Evolutionary conservation across 805 yeast species (phyloP), one percentile per base, ranked within the genome.

Genomic region (Saccharomycopsis fibuligera): DNA sequence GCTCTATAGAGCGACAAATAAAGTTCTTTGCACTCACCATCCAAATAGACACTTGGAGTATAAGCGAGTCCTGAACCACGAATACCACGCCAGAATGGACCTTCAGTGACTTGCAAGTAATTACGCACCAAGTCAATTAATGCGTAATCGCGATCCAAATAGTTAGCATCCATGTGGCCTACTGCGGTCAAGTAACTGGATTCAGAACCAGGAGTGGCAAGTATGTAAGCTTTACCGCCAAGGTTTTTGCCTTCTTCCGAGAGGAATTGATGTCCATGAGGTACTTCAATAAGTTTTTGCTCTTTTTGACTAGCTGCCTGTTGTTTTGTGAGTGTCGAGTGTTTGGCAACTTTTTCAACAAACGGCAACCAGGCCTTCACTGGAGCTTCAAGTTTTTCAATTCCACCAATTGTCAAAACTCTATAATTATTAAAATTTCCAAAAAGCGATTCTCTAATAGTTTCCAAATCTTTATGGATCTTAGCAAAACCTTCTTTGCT

Each of bases 71-170:
- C 99, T 1, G 89, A 75, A 36, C 99, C 99, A 66, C 99, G 78
- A 30, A 93, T 86, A 48, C 95, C 96, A 58, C 87, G 77, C 97
- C 98, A 91, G 54, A 91, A 83, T 31, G 98, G 99, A 2, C 99
- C 99, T 63, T 93, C 99, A 17, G 87, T 88, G 33, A 88, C 84
- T 55, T 83, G 85, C 48, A 93, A 69, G 58, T 81, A 69, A 16
- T 35, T 21, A 4, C 40, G 40, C 6, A 41, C 46, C 14, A 47
- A 35, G 3, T 14, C n/a, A 9, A 47, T 27, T 4, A 51, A 45
- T n/a, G 51, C 45, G 35, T 24, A 47, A 57, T 90, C 96, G 19
- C 70, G 68, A 42, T 79, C 72, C 12, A 63, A 57, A 55, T 75
- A 80, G 48, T 69, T 71, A 21, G 29, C 25, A 4, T 39, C 25